Evolutionary conservation across 306 rosid species (phyloP).

Genomic region (Castanea crenata): DNA sequence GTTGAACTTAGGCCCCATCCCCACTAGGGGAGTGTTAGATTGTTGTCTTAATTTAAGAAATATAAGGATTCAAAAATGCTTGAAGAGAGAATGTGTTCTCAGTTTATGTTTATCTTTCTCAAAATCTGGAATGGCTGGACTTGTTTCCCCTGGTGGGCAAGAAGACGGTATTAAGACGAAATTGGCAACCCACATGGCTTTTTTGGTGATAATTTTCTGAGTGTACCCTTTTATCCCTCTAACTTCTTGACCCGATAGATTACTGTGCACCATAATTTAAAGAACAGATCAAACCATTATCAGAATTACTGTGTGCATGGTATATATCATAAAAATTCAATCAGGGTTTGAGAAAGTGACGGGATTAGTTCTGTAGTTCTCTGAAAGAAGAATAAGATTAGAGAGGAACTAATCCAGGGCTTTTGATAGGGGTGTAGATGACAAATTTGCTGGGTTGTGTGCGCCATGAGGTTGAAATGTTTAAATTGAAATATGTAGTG

Average conservation of each 20-base stretch:
- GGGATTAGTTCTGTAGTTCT: too few species aligned
- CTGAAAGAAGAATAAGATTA: too few species aligned
- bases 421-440: background rate
- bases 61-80: background rate
- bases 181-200: background rate
- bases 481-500: background rate
- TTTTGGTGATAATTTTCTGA: background rate
- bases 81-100: background rate
- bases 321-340: too few species aligned
- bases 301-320: too few species aligned
- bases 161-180: background rate
- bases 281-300: too few species aligned
- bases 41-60: constrained; percentile 1
- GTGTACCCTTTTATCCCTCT: too few species aligned
- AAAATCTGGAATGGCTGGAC: background rate
- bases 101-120: background rate
- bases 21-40: background rate
- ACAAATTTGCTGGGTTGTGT: background rate
- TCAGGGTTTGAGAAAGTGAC: too few species aligned
- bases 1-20: constrained; percentile 5
- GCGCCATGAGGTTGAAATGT: background rate
- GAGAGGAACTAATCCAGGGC: background rate
- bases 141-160: background rate
- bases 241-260: background rate
- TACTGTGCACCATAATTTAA: background rate